Evolutionary conservation across 345 rosid genomes (phyloP), one percentile per base, ranked within the genome.

Genomic region (Turritis glabra): DNA sequence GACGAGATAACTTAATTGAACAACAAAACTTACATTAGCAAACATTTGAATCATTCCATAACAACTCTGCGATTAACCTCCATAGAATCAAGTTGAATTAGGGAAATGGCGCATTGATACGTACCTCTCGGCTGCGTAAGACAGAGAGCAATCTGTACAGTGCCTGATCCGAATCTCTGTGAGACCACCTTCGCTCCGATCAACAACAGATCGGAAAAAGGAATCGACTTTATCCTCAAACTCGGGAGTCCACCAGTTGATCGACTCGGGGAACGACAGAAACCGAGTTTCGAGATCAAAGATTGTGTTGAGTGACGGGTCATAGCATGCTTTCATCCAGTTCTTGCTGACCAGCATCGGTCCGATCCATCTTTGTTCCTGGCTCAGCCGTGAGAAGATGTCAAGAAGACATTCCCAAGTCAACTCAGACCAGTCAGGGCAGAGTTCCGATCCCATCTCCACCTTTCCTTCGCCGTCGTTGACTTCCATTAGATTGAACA

Each of bases 91-190:
- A 38, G 43, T n/a, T n/a, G n/a, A n/a, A n/a, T n/a, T n/a, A n/a
- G n/a, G n/a, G n/a, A n/a, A n/a, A n/a, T n/a, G n/a, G n/a, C n/a
- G n/a, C n/a, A n/a, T n/a, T n/a, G 43, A 30, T 29, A 47, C 18
- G 58, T 66, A 92, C 96, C 91, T 88, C 33, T 87, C 86, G 21
- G 96, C 89, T 15, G 71, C 90, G 66, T 80, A 76, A 57, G 72
- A 70, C 43, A 92, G 70, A 47, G 98, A 72, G 11, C 47, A 83
- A 74, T 90, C 91, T 21, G 96, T 84, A 84, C 98, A 90, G 82
- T 90, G 94, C 5, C 91, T 81, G 50, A 84, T 62, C 12, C 80
- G 88, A 59, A 92, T 85, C 59, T 72, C 76, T 5, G 82, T 75
- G 55, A 92, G 87, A n/a, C 74, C 63, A 1, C 80, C 87, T 37